These are phyloP conservation scores for Scleroderma citrinum DNA, from an alignment of 768 basidiomycete species.

Conservation along the genomic window DNA sequence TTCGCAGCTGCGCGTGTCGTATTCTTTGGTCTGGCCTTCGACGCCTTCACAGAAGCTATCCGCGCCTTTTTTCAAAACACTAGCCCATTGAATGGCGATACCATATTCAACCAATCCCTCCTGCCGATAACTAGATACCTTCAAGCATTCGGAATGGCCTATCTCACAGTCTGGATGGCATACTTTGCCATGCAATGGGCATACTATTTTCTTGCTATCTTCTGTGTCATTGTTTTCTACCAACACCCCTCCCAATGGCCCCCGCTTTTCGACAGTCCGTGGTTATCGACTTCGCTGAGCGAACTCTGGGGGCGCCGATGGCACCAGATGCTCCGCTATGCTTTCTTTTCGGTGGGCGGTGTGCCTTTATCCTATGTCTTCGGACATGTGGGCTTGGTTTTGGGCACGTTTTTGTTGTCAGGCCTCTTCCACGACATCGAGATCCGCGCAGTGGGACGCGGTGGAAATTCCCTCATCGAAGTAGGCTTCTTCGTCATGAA, in stretches of 20 bases:
- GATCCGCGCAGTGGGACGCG: conserved; percentile 49
- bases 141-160: conserved; percentile 38
- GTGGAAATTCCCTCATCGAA: conserved; percentile 45
- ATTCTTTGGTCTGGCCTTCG: conserved; percentile 3
- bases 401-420: conserved; percentile 56
- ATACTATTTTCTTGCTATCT: conserved; percentile 38
- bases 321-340: conserved; percentile 61
- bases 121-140: conserved; percentile 25
- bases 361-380: conserved; percentile 38
- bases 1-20: conserved; percentile 3
- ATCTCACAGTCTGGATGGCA: conserved; percentile 37
- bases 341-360: conserved; percentile 47
- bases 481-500: conserved; percentile 52
- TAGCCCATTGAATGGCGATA: conserved; percentile 26
- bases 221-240: conserved; percentile 39
- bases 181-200: conserved; percentile 41
- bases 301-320: conserved; percentile 60
- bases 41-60: conserved; percentile 8
- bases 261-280: conserved; percentile 54
- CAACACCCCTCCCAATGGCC: conserved; percentile 55
- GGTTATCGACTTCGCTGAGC: conserved; percentile 47
- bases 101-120: conserved; percentile 31
- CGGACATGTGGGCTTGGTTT: conserved; percentile 44
- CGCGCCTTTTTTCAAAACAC: conserved; percentile 36
- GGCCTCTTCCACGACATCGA: conserved; percentile 55